phyloP scores from a whole-genome alignment of 495 filamentous ascomycete species.

The Penicillium robsamsonii region DNA sequence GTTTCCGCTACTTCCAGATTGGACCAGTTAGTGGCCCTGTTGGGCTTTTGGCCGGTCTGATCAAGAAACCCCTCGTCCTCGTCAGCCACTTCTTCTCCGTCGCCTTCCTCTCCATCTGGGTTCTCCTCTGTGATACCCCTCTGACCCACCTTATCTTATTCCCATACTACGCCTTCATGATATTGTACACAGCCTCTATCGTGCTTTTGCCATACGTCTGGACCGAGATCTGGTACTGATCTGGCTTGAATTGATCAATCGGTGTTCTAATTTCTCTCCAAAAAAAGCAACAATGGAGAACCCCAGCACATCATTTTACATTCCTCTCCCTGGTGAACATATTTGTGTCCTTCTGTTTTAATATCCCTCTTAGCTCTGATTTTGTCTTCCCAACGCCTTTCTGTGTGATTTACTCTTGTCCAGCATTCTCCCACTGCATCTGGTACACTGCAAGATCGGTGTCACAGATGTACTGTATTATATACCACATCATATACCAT shows the following conservation, averaged over 20 bases:
- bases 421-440: not conserved
- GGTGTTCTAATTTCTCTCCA: not conserved
- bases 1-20: slow-evolving; percentile 87
- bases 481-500: slow-evolving; percentile 12
- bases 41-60: slow-evolving; percentile 79
- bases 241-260: not conserved
- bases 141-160: slow-evolving; percentile 59
- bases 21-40: slow-evolving; percentile 77
- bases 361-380: slow-evolving; percentile 4
- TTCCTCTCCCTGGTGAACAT: slow-evolving; percentile 13
- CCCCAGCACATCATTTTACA: not conserved
- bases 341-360: slow-evolving; percentile 9
- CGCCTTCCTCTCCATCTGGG: slow-evolving; percentile 83
- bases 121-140: slow-evolving; percentile 58
- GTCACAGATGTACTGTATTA: slow-evolving; percentile 3
- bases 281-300: slow-evolving; percentile 1
- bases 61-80: slow-evolving; percentile 72
- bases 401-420: slow-evolving; percentile 25
- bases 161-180: slow-evolving; percentile 57
- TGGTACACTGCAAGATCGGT: not conserved
- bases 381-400: slow-evolving; percentile 6
- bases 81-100: slow-evolving; percentile 94
- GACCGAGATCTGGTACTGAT: slow-evolving; percentile 35
- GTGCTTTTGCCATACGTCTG: slow-evolving; percentile 84
- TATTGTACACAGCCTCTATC: slow-evolving; percentile 84